Evolutionary conservation across 139 green algal species (phyloP), one percentile per base, ranked within the genome.

Genomic region (Picocystis salinarum): DNA sequence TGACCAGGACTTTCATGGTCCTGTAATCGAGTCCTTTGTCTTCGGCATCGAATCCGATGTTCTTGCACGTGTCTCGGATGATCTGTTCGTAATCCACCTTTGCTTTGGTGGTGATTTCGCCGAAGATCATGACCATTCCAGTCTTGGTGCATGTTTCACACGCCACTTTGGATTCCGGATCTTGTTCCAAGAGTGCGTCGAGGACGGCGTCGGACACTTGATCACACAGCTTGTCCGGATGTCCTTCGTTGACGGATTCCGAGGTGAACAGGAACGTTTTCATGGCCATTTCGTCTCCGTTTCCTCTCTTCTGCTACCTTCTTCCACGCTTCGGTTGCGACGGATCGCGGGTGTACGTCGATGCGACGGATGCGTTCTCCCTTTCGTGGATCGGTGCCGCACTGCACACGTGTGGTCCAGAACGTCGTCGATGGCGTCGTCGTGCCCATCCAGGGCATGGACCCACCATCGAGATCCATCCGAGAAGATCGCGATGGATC

Each of bases 121-220:
- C 89, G 50, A 99, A 99, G 12, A 99, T 76, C 88, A 97, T 96
- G 58, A 97, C 85, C 85, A 98, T 95, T 66, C 77, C 75, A 17
- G 88, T 99, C 84, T 99, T 99, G 44, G 85, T 93, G 48, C 70
- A 76, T 1, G 84, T 96, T 74, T 99, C 88, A 69, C 88, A 99
- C 10, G 88, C 88, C 0, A 89, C 76, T 75, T 91, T 94, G 48
- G 80, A 83, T 34, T 80, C 70, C 6, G 84, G 85, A 58, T 96
- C 85, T 66, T 93, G 75, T 48, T 77, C 86, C 22, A 99, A 71
- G 74, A 82, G 94, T 4, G 88, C 88, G 44, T 99, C 88, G 28
- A 99, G 70, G 37, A 99, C 74, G 28, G 83, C 83, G 74, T 99
- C 88, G 18, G 88, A 98, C 28, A 98, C 80, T 78, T 93, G 79